Evolutionary conservation across 2,329 filamentous ascomycete species (phyloP).

Genomic region (Pleomassaria siparia): DNA sequence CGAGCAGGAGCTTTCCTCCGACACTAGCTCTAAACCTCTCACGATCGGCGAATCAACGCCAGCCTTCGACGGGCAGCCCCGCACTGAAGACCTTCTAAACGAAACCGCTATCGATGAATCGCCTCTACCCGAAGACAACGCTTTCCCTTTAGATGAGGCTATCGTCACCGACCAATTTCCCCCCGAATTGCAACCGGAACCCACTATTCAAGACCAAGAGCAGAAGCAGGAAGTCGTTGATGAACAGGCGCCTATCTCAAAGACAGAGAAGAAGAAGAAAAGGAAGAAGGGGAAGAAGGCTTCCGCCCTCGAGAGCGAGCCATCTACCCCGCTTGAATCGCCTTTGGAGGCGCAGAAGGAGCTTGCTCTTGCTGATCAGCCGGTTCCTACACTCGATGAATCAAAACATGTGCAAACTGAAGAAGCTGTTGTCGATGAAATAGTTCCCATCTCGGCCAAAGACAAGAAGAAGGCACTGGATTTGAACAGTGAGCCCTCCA

Average conservation of each 20-base stretch:
- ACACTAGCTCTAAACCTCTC: background rate
- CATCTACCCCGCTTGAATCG: slow-evolving; percentile 4
- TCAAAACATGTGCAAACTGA: too few species aligned
- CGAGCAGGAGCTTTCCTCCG: background rate
- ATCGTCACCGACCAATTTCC: background rate
- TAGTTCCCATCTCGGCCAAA: too few species aligned
- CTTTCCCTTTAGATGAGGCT: background rate
- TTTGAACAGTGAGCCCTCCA: too few species aligned
- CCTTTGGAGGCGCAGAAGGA: slow-evolving; percentile 8
- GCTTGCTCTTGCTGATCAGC: background rate
- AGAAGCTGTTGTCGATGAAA: too few species aligned
- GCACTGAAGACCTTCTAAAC: too few species aligned
- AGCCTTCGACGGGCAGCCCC: too few species aligned
- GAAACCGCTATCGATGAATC: too few species aligned
- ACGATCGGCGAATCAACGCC: background rate
- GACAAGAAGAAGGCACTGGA: too few species aligned
- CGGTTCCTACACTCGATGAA: too few species aligned
- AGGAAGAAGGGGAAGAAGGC: slow-evolving; percentile 20
- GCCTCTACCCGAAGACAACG: background rate
- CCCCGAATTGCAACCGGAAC: background rate
- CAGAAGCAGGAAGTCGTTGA: background rate
- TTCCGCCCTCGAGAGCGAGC: slow-evolving; percentile 10
- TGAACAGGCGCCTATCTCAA: slow-evolving; percentile 22
- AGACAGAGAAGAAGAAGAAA: slow-evolving; percentile 54
- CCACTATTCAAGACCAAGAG: background rate